These are phyloP conservation scores for Pterocarpus santalinus DNA, from an alignment of 306 rosid species.

Conservation along the genomic window DNA sequence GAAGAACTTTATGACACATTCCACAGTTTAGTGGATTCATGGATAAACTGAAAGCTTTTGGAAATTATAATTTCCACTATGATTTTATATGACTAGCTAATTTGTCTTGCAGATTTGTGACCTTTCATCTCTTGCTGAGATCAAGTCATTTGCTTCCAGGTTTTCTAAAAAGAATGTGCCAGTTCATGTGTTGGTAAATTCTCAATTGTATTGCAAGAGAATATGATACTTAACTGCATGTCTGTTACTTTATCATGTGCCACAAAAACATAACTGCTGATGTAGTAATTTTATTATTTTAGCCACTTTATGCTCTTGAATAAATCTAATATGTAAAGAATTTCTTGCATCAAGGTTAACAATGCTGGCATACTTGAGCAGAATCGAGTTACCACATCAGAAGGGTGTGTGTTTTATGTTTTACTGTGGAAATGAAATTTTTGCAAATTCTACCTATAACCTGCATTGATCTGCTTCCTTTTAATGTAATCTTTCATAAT, in stretches of 20 bases:
- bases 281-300: slow-evolving; percentile 18
- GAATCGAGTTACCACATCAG: slow-evolving; percentile 76
- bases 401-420: slow-evolving; percentile 69
- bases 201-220: not conserved
- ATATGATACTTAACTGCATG: slow-evolving; percentile 26
- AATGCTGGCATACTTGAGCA: slow-evolving; percentile 88
- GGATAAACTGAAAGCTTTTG: not conserved
- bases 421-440: not conserved
- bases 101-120: slow-evolving; percentile 80
- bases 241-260: slow-evolving; percentile 4
- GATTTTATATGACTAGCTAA: slow-evolving; percentile 41
- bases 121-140: slow-evolving; percentile 77
- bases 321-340: slow-evolving; percentile 39
- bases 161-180: slow-evolving; percentile 75
- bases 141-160: slow-evolving; percentile 74
- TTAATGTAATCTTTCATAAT: slow-evolving; percentile 33
- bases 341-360: slow-evolving; percentile 67
- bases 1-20: slow-evolving; percentile 6
- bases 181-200: slow-evolving; percentile 80
- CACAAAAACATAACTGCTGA: not conserved
- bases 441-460: slow-evolving; percentile 11
- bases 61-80: slow-evolving; percentile 19
- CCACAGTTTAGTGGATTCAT: not conserved
- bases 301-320: slow-evolving; percentile 22
- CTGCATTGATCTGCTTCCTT: not conserved